These are phyloP conservation scores for Abortiporus biennis DNA, from an alignment of 1,284 basidiomycete genomes.

Conservation along the genomic window DNA sequence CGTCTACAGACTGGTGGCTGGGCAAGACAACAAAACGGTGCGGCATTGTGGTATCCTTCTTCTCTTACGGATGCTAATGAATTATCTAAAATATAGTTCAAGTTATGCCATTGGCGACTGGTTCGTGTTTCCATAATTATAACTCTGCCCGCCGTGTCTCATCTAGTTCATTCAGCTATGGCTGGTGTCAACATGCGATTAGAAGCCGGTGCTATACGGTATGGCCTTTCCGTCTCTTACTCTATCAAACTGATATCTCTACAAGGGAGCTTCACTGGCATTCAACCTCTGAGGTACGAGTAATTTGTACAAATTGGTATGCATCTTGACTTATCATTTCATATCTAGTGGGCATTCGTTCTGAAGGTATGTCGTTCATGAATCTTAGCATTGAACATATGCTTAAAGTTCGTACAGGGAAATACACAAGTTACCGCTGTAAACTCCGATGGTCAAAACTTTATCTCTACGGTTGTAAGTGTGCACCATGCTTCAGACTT, in stretches of 20 bases:
- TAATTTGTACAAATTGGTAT: background rate
- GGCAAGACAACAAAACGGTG: conserved; percentile 64
- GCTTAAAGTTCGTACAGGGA: conserved; percentile 34
- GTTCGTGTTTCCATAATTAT: conserved; percentile 25
- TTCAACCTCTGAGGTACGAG: conserved; percentile 50
- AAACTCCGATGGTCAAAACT: conserved; percentile 57
- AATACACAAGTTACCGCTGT: conserved; percentile 57
- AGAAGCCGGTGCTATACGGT: conserved; percentile 59
- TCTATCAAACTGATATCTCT: background rate
- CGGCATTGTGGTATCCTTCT: conserved; percentile 13
- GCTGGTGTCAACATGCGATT: conserved; percentile 69
- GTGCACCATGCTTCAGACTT: background rate
- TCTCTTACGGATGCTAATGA: background rate
- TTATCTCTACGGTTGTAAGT: conserved; percentile 41
- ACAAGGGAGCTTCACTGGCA: conserved; percentile 73
- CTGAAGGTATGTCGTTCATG: conserved; percentile 34
- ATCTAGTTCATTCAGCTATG: conserved; percentile 30
- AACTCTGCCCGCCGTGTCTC: background rate
- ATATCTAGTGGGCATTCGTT: conserved; percentile 56
- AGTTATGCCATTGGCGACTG: conserved; percentile 55
- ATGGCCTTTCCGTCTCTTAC: background rate
- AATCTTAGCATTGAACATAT: background rate
- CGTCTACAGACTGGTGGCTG: conserved; percentile 67
- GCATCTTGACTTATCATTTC: conserved; percentile 8
- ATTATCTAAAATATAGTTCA: conserved; percentile 4